Evolutionary conservation across 331 rosid genomes (phyloP).

Genomic region (Stylosanthes scabra): DNA sequence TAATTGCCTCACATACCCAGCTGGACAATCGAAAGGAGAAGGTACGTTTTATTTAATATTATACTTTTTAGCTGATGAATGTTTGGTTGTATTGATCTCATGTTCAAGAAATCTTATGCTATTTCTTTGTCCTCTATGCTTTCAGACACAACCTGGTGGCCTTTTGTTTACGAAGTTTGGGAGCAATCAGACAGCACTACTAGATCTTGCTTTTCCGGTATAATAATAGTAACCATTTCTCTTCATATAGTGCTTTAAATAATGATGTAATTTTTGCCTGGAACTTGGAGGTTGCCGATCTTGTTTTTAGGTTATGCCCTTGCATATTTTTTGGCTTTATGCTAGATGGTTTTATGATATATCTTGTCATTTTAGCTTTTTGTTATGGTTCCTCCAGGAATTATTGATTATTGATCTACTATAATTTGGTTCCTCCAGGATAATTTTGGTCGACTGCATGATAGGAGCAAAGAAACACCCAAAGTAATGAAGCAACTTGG

Average conservation of each 20-base stretch:
- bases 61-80: slow-evolving; percentile 27
- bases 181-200: slow-evolving; percentile 90
- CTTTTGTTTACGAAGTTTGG: slow-evolving; percentile 94
- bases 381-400: slow-evolving; percentile 28
- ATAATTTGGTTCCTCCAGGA: slow-evolving; percentile 68
- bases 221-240: slow-evolving; percentile 19
- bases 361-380: slow-evolving; percentile 16
- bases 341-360: slow-evolving; percentile 11
- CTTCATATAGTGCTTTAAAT: slow-evolving; percentile 22
- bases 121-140: slow-evolving; percentile 33
- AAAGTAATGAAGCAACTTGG: slow-evolving; percentile 84
- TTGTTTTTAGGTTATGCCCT: background rate
- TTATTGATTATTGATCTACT: slow-evolving; percentile 8
- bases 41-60: slow-evolving; percentile 54
- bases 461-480: slow-evolving; percentile 89
- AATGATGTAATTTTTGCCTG: slow-evolving; percentile 15
- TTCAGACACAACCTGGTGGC: slow-evolving; percentile 92
- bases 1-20: slow-evolving; percentile 87
- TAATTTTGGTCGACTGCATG: slow-evolving; percentile 86
- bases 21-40: slow-evolving; percentile 90
- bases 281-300: background rate
- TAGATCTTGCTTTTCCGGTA: slow-evolving; percentile 99
- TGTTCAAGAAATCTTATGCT: slow-evolving; percentile 21
- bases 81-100: slow-evolving; percentile 15
- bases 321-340: slow-evolving; percentile 26